Percentiles rank a stretch among this genome's conserved stretches.
These are phyloP conservation scores for Sphagnurus paluster DNA, from an alignment of 1,284 basidiomycete genomes.

Conservation along the genomic window DNA sequence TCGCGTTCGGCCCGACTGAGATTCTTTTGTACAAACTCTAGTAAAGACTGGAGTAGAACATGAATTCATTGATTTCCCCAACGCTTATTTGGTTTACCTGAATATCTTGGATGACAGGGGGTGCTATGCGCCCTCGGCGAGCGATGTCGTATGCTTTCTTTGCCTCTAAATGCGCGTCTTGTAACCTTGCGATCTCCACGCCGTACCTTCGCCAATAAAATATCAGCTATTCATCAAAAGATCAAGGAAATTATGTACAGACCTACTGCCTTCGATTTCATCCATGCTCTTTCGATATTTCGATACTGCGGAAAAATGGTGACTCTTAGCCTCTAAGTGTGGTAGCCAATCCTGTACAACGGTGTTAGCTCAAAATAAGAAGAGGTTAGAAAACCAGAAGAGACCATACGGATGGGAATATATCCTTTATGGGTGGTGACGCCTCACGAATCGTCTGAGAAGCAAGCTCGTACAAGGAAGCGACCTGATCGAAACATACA, in stretches of 20 bases:
- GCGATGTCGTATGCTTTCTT: conserved; percentile 78
- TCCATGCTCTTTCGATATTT: conserved; percentile 90
- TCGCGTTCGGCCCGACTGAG: conserved; percentile 81
- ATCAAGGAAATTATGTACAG: no score
- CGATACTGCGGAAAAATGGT: conserved; percentile 90
- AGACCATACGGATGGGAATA: conserved; percentile 54
- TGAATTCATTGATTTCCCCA: conserved; percentile 4
- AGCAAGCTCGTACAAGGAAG: conserved; percentile 67
- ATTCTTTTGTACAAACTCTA: conserved; percentile 71
- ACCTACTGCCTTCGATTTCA: conserved; percentile 83
- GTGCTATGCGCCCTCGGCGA: conserved; percentile 59
- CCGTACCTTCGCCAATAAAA: conserved; percentile 86
- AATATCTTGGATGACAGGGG: conserved; percentile 71
- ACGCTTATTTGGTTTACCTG: conserved; percentile 49
- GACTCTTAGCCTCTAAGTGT: conserved; percentile 81
- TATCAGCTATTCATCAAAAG: no score
- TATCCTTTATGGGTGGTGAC: conserved; percentile 41
- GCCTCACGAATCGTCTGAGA: conserved; percentile 53
- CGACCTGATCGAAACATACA: conserved; percentile 42
- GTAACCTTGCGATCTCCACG: conserved; percentile 75
- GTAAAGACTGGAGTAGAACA: conserved; percentile 46
- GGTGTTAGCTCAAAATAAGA: conserved; percentile 8
- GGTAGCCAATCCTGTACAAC: conserved; percentile 70
- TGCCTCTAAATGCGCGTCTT: conserved; percentile 64
- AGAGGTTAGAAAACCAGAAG: neutral